These are phyloP conservation scores for Termitomyces sp. DNA, from an alignment of 768 basidiomycete genomes.

Conservation along the genomic window DNA sequence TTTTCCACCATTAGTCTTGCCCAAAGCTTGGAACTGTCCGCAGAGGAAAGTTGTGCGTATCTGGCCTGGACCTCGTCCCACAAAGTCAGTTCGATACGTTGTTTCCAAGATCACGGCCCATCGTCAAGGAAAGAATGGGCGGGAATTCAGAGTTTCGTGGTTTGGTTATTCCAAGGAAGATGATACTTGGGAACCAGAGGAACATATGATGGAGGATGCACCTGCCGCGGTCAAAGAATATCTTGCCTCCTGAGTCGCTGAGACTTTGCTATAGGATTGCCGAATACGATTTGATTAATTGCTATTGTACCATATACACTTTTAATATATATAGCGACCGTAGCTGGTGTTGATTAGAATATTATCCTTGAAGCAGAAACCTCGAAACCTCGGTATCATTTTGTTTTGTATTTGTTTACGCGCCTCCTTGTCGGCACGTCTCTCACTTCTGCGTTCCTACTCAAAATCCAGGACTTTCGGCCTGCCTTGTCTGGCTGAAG, in stretches of 20 bases:
- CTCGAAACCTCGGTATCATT: neutral
- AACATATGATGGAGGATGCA: constrained; percentile 41
- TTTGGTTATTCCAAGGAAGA: constrained; percentile 43
- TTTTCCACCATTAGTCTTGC: constrained; percentile 30
- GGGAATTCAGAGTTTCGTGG: constrained; percentile 51
- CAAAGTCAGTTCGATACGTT: constrained; percentile 40
- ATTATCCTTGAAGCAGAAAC: too few relatives aligned
- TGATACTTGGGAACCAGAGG: constrained; percentile 57
- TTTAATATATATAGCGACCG: neutral
- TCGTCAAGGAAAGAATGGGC: constrained; percentile 26
- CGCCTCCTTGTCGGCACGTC: neutral
- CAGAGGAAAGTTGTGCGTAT: constrained; percentile 37
- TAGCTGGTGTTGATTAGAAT: too few relatives aligned
- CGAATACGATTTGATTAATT: neutral
- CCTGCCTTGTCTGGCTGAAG: neutral
- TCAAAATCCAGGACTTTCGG: neutral
- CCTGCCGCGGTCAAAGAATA: constrained; percentile 40
- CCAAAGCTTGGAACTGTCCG: constrained; percentile 53
- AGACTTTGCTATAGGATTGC: neutral
- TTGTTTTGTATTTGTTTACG: constrained; percentile 20
- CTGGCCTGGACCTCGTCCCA: constrained; percentile 27
- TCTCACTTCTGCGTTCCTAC: neutral
- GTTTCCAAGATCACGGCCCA: constrained; percentile 32
- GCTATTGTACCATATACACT: neutral
- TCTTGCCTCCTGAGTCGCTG: constrained; percentile 13